Evolutionary conservation across 106 monocot genomes (phyloP).

Genomic region (Posidonia australis): DNA sequence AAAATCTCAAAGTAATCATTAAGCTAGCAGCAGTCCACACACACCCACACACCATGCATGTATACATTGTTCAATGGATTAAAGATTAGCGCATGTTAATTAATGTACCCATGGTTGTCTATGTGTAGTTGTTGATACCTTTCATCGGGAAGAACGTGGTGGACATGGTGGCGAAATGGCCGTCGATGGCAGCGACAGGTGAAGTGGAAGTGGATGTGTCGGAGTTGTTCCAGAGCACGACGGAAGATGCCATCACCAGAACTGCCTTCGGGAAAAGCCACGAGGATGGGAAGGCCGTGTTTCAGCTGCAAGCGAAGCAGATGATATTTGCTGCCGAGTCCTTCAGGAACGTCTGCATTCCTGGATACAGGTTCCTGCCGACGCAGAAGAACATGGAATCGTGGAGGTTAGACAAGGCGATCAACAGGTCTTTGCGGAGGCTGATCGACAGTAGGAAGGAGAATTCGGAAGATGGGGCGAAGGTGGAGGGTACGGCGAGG

Average conservation of each 20-base stretch:
- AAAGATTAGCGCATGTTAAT: too few species aligned
- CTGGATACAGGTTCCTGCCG: constrained; percentile 55
- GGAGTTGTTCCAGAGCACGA: constrained; percentile 22
- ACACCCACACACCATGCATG: too few species aligned
- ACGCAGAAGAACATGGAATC: constrained; percentile 22
- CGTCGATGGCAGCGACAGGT: constrained; percentile 18
- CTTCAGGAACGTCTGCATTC: constrained; percentile 69
- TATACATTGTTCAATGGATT: too few species aligned
- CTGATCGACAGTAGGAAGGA: constrained; percentile 11
- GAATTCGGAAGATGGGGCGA: too few species aligned
- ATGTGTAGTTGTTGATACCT: constrained; percentile 48
- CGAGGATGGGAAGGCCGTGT: constrained; percentile 34
- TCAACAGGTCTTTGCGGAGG: constrained; percentile 7
- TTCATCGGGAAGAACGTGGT: constrained; percentile 52
- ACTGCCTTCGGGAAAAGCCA: constrained; percentile 22
- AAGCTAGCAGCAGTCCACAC: too few species aligned
- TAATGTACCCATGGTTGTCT: background rate
- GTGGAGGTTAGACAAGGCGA: constrained; percentile 23
- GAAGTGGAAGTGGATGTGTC: constrained; percentile 64
- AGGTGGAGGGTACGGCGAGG: background rate
- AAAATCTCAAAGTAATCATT: constrained; percentile 61
- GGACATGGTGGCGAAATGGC: constrained; percentile 53
- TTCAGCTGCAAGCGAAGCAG: constrained; percentile 61
- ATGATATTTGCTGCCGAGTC: constrained; percentile 86
- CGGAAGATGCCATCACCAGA: constrained; percentile 20